phyloP scores from a whole-genome alignment of 768 basidiomycete genomes.

The Mycena vulgaris region DNA sequence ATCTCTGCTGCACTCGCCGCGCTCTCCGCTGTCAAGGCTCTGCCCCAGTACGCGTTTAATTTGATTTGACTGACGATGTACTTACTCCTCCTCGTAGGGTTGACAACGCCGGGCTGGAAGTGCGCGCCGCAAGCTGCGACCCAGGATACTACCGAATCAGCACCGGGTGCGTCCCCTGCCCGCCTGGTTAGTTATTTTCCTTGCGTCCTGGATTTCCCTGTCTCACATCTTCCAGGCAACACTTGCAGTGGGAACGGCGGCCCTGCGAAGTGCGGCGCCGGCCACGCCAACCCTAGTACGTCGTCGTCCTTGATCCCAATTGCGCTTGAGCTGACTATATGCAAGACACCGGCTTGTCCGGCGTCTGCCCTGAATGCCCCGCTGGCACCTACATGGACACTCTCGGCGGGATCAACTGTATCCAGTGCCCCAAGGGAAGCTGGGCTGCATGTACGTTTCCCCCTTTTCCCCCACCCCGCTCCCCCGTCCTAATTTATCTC shows the following conservation, averaged over 20 bases:
- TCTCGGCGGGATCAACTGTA: neutral
- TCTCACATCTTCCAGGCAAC: neutral
- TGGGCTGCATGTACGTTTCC: neutral
- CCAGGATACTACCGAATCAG: no score
- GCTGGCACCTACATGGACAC: slow-evolving; percentile 5
- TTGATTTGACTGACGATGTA: neutral
- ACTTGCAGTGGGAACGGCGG: neutral
- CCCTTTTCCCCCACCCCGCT: no score
- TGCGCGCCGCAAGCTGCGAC: neutral
- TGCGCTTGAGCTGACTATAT: neutral
- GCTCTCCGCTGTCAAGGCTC: neutral
- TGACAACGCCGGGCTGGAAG: neutral
- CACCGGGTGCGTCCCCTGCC: neutral
- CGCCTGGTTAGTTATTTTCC: neutral
- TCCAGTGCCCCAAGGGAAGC: neutral
- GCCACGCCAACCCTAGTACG: slow-evolving; percentile 1
- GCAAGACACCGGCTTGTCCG: neutral
- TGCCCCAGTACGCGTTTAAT: neutral
- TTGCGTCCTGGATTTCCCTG: neutral
- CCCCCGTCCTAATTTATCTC: neutral
- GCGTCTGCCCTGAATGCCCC: neutral
- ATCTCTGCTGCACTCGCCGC: neutral
- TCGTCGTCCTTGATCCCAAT: neutral
- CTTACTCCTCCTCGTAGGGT: neutral
- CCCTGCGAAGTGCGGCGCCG: slow-evolving; percentile 1